phyloP scores from a whole-genome alignment of 768 basidiomycete species.

The Zangia roseola region DNA sequence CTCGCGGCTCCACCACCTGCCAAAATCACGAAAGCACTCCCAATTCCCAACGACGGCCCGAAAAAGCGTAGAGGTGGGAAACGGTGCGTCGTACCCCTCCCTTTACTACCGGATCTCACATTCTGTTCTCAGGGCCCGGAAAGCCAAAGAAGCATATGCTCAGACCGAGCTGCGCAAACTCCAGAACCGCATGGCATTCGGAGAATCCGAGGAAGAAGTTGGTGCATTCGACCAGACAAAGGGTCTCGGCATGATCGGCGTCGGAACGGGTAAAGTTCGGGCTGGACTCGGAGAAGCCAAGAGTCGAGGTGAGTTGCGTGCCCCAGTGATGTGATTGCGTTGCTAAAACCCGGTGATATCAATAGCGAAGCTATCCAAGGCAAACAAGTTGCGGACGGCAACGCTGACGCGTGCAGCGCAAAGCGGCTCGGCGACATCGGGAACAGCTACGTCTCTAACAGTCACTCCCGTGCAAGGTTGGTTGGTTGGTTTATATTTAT shows the following conservation, averaged over 20 bases:
- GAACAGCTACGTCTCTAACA: constrained; percentile 87
- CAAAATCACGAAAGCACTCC: constrained; percentile 90
- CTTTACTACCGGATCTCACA: background rate
- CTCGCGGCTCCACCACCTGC: constrained; percentile 92
- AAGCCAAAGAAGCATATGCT: constrained; percentile 97
- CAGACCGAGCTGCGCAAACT: constrained; percentile 95
- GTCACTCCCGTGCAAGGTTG: constrained; percentile 95
- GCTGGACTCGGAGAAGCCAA: constrained; percentile 86
- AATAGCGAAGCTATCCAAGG: constrained; percentile 92
- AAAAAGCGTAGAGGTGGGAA: constrained; percentile 96
- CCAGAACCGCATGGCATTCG: constrained; percentile 96
- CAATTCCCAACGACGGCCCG: constrained; percentile 91
- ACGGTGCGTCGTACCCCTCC: constrained; percentile 50
- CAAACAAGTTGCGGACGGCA: constrained; percentile 87
- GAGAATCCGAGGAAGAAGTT: constrained; percentile 93
- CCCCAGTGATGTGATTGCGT: background rate
- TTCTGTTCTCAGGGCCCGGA: constrained; percentile 66
- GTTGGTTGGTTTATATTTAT: constrained; percentile 13
- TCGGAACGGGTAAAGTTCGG: constrained; percentile 82
- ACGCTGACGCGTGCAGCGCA: constrained; percentile 78
- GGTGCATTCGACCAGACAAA: constrained; percentile 98
- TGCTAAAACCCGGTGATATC: constrained; percentile 2
- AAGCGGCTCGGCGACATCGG: constrained; percentile 53
- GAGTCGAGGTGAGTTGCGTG: constrained; percentile 69
- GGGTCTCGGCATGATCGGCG: constrained; percentile 96